Conservation (phyloP, 148 eudicot genomes). For the Persicaria maculosa region DNA sequence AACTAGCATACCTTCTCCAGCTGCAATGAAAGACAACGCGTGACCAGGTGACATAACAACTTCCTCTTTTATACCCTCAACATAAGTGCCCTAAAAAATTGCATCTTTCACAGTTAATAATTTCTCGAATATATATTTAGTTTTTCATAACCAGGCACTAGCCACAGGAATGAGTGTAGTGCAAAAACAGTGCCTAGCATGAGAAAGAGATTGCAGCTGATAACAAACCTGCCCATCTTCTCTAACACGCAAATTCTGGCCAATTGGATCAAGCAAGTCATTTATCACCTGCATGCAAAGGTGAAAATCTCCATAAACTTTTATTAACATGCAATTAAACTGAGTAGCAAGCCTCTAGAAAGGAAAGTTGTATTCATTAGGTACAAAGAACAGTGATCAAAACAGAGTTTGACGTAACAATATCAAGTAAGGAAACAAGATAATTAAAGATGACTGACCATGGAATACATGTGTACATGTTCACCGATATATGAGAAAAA, state of each 20-base stretch:
- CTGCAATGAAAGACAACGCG: constrained; percentile 69
- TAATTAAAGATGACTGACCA: not conserved
- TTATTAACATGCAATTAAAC: not conserved
- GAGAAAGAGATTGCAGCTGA: not conserved
- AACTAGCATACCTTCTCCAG: constrained; percentile 62
- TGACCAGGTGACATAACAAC: constrained; percentile 81
- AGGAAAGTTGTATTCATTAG: not conserved
- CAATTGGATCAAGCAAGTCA: constrained; percentile 76
- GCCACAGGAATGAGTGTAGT: not conserved
- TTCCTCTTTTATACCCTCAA: constrained; percentile 82
- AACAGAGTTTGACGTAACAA: not conserved
- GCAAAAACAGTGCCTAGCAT: not conserved
- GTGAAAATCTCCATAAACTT: not conserved
- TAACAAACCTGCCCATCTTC: constrained; percentile 66
- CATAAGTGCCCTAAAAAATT: constrained; percentile 57
- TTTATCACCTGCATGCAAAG: constrained; percentile 52
- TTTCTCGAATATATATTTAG: not conserved
- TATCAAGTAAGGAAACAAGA: not conserved
- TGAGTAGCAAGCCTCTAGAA: not conserved
- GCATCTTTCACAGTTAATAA: not conserved
- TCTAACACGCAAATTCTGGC: constrained; percentile 66
- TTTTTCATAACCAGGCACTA: not conserved
- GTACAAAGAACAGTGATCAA: not conserved
- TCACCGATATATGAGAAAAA: not conserved
- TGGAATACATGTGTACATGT: not conserved